Percentiles rank a stretch among this genome's conserved stretches.
Evolutionary conservation across 371 early-diverging fungal genomes (phyloP).

Genomic region (Actinomortierella ambigua): DNA sequence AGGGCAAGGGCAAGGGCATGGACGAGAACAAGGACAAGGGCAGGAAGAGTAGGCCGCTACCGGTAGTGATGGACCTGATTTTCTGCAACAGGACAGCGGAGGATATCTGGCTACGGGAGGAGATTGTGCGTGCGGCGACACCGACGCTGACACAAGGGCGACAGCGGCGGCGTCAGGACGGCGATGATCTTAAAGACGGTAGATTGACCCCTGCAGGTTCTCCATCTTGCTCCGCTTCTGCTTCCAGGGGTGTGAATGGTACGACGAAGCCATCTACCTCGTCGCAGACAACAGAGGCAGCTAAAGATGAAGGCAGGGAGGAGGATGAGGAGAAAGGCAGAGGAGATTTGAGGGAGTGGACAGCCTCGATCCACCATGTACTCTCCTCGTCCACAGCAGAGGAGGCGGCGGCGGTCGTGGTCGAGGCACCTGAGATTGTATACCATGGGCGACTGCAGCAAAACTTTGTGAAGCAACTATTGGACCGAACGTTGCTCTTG

Average conservation of each 20-base stretch:
- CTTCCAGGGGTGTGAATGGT: too few relatives aligned
- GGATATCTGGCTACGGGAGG: conserved; percentile 39
- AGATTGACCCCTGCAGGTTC: too few relatives aligned
- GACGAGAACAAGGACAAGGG: background rate
- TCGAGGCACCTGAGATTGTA: too few relatives aligned
- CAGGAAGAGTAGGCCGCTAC: background rate
- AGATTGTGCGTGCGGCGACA: conserved; percentile 1
- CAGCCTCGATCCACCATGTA: conserved; percentile 26
- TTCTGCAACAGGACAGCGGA: conserved; percentile 26
- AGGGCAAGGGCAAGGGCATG: too few relatives aligned
- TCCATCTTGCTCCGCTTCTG: too few relatives aligned
- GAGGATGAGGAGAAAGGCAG: background rate
- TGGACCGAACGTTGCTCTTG: too few relatives aligned
- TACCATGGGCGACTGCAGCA: too few relatives aligned
- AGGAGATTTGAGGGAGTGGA: background rate
- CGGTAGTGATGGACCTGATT: conserved; percentile 23
- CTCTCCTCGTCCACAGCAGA: conserved; percentile 8
- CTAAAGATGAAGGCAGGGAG: conserved; percentile 1
- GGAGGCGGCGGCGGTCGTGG: background rate
- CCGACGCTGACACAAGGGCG: too few relatives aligned
- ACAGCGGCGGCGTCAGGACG: too few relatives aligned
- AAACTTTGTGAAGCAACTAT: too few relatives aligned
- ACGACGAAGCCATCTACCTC: background rate
- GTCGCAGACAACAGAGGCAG: background rate
- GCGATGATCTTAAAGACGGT: too few relatives aligned